Evolutionary conservation across 2,329 filamentous ascomycete species (phyloP).

Genomic region (Xylaria sp.): DNA sequence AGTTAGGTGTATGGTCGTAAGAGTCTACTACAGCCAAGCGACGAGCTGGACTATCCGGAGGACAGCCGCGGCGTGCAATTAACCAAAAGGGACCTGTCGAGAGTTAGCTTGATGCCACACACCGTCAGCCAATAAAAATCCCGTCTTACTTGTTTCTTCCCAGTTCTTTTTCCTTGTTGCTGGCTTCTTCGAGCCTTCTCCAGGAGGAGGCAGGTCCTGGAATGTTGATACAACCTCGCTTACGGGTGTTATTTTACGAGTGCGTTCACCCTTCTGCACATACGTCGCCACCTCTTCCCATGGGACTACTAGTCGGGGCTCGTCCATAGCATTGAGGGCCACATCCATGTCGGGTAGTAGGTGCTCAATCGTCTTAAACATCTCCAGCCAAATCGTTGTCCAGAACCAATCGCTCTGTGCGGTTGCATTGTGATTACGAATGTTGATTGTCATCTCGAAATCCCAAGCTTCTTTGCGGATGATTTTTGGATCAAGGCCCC

Average conservation of each 20-base stretch:
- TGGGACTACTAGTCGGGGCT: slow-evolving; percentile 70
- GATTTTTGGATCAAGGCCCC: slow-evolving; percentile 59
- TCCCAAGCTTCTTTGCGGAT: slow-evolving; percentile 64
- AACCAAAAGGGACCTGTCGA: slow-evolving; percentile 63
- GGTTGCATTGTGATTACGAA: slow-evolving; percentile 63
- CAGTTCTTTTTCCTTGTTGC: slow-evolving; percentile 56
- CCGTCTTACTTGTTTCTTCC: slow-evolving; percentile 60
- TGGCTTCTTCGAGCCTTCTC: slow-evolving; percentile 50
- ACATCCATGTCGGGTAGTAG: slow-evolving; percentile 74
- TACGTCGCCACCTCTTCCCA: slow-evolving; percentile 69
- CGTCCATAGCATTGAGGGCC: slow-evolving; percentile 73
- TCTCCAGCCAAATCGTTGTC: slow-evolving; percentile 65
- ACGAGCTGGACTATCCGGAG: slow-evolving; percentile 70
- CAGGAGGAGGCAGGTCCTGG: slow-evolving; percentile 54
- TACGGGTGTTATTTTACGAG: slow-evolving; percentile 55
- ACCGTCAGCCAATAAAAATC: neutral
- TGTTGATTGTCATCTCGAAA: slow-evolving; percentile 70
- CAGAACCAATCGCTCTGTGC: slow-evolving; percentile 66
- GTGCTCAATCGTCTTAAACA: slow-evolving; percentile 63
- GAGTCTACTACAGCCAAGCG: slow-evolving; percentile 55
- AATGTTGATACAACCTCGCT: slow-evolving; percentile 58
- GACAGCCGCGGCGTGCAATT: slow-evolving; percentile 68
- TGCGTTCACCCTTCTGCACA: slow-evolving; percentile 63
- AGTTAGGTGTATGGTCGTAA: slow-evolving; percentile 57
- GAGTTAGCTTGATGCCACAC: slow-evolving; percentile 4